Evolutionary conservation across 371 early-diverging fungal genomes (phyloP).

Genomic region (Lichtheimia corymbifera): DNA sequence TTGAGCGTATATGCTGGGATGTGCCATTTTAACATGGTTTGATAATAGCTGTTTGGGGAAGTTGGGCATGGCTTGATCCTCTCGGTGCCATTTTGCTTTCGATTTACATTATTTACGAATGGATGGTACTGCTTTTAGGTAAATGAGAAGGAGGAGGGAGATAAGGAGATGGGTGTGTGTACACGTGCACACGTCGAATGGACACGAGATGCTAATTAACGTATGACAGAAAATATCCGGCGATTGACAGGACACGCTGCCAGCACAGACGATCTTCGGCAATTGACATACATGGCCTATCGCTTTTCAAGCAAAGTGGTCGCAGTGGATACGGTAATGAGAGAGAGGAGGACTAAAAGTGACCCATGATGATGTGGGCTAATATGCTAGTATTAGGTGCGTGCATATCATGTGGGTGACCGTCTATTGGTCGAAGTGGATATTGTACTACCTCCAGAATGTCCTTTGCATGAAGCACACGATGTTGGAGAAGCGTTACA

Average conservation of each 20-base stretch:
- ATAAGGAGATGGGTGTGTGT: no score
- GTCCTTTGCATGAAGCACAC: conserved; percentile 71
- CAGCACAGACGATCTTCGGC: conserved; percentile 54
- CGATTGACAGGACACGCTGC: conserved; percentile 63
- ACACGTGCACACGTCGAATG: neutral
- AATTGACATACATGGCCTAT: conserved; percentile 67
- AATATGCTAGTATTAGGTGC: conserved; percentile 22
- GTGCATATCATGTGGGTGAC: conserved; percentile 64
- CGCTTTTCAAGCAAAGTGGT: conserved; percentile 57
- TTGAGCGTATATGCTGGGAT: no score
- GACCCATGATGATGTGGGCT: no score
- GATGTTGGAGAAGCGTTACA: conserved; percentile 83
- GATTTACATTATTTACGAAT: conserved; percentile 61
- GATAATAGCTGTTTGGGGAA: conserved; percentile 26
- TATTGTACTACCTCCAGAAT: conserved; percentile 76
- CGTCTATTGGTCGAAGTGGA: conserved; percentile 76
- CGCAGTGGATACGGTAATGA: conserved; percentile 58
- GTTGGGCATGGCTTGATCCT: conserved; percentile 61
- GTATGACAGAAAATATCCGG: conserved; percentile 50
- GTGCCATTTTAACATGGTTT: neutral
- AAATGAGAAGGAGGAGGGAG: conserved; percentile 10
- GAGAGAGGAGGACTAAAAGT: no score
- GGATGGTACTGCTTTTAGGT: conserved; percentile 58
- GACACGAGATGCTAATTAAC: neutral
- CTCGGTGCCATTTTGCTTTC: conserved; percentile 59